phyloP scores from a whole-genome alignment of 106 monocot species.

The Allium fistulosum region DNA sequence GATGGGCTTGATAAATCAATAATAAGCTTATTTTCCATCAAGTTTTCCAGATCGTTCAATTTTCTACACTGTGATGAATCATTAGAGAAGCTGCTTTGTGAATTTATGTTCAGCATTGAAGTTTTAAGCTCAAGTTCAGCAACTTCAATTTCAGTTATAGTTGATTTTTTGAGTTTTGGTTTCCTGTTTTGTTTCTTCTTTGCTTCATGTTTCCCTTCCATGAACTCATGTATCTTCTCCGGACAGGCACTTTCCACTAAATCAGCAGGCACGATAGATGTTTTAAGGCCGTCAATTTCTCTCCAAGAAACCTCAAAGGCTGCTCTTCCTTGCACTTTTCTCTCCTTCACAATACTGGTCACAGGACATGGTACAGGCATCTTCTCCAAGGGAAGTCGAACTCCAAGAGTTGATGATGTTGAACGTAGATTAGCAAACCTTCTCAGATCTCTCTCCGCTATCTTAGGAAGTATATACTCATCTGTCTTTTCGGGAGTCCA shows the following conservation, averaged over 20 bases:
- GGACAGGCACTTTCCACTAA: conserved; percentile 75
- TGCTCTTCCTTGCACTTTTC: conserved; percentile 58
- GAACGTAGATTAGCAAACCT: conserved; percentile 65
- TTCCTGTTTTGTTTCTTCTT: conserved; percentile 46
- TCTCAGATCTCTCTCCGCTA: conserved; percentile 83
- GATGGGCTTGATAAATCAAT: conserved; percentile 73
- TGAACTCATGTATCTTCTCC: conserved; percentile 64
- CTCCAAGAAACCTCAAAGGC: conserved; percentile 82
- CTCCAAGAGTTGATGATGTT: conserved; percentile 39
- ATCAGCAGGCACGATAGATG: conserved; percentile 57
- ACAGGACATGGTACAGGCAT: conserved; percentile 72
- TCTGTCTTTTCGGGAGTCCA: conserved; percentile 81
- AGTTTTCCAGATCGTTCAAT: neutral
- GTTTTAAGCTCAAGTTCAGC: conserved; percentile 50
- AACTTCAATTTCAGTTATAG: conserved; percentile 20
- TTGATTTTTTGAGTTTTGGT: conserved; percentile 31
- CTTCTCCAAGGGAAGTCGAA: conserved; percentile 31
- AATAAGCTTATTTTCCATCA: conserved; percentile 10
- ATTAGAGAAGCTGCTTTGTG: conserved; percentile 14
- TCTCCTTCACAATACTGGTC: conserved; percentile 55
- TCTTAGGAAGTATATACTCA: conserved; percentile 87
- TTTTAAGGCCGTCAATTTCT: conserved; percentile 35
- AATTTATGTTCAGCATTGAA: conserved; percentile 39
- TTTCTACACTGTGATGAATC: neutral
- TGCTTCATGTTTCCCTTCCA: conserved; percentile 36